Percentiles rank a stretch among this genome's conserved stretches.
Conservation (phyloP, 1,284 basidiomycete genomes). For the Inonotus hispidus region DNA sequence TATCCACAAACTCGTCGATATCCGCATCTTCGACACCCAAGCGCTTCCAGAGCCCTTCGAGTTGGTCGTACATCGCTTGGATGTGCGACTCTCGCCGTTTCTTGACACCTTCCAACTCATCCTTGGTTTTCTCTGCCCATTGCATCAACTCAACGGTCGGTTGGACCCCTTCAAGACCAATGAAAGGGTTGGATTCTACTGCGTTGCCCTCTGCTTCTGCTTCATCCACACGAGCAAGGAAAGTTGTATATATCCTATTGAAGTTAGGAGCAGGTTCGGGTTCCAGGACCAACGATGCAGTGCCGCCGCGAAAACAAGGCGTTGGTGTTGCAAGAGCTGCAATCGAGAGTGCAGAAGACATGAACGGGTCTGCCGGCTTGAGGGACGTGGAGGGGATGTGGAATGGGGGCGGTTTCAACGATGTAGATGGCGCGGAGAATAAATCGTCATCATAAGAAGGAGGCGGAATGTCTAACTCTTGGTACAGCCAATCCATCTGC, state of each 20-base stretch:
- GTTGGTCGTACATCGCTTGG: slow-evolving; percentile 81
- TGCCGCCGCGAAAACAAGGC: slow-evolving; percentile 8
- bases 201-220: slow-evolving; percentile 44
- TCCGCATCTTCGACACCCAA: slow-evolving; percentile 66
- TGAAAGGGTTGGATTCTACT: slow-evolving; percentile 37
- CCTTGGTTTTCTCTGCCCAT: slow-evolving; percentile 56
- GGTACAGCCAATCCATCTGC: slow-evolving; percentile 76
- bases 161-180: slow-evolving; percentile 54
- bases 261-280: slow-evolving; percentile 38
- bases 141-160: slow-evolving; percentile 58
- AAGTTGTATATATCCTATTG: slow-evolving; percentile 55
- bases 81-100: slow-evolving; percentile 67
- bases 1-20: slow-evolving; percentile 80
- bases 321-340: slow-evolving; percentile 16
- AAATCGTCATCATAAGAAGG: slow-evolving; percentile 44
- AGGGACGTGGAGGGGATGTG: slow-evolving; percentile 30
- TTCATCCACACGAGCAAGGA: slow-evolving; percentile 58
- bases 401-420: slow-evolving; percentile 30
- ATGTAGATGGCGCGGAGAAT: slow-evolving; percentile 26
- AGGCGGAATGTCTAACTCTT: slow-evolving; percentile 66
- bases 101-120: slow-evolving; percentile 65
- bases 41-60: slow-evolving; percentile 76
- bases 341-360: slow-evolving; percentile 10
- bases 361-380: slow-evolving; percentile 31
- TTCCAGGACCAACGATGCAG: slow-evolving; percentile 4